Conservation (phyloP, 768 basidiomycete genomes). For the Leccinum disarticulatum region DNA sequence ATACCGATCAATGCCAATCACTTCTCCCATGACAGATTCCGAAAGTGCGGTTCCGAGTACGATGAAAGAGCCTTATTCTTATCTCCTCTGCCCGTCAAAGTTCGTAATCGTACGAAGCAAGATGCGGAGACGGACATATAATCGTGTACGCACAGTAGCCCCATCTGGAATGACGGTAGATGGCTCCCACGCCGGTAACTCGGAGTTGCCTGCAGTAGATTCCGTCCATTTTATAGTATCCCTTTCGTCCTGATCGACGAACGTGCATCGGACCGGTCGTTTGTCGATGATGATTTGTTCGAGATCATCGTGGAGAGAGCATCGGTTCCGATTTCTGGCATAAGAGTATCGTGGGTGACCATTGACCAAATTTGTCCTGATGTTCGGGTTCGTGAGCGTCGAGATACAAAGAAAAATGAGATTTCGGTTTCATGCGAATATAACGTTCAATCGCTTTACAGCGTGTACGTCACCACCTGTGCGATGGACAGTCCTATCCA, state of each 20-base stretch:
- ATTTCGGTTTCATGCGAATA: not conserved
- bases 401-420: not conserved
- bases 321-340: constrained; percentile 1
- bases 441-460: not conserved
- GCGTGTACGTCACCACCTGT: not conserved
- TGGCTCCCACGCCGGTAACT: constrained; percentile 5
- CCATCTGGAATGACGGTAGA: not conserved
- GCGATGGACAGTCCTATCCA: constrained; percentile 1
- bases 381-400: not conserved
- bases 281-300: constrained; percentile 3
- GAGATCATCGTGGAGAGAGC: constrained; percentile 10
- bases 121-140: not conserved
- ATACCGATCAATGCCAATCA: not conserved
- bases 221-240: not conserved
- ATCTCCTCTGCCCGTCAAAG: constrained; percentile 12
- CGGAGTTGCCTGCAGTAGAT: not conserved
- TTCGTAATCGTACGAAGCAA: not conserved
- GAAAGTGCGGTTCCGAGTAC: constrained; percentile 10
- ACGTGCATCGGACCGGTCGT: not conserved
- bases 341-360: constrained; percentile 13
- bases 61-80: constrained; percentile 1
- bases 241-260: not conserved
- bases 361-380: not conserved
- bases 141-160: not conserved
- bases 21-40: not conserved